These are phyloP conservation scores for Hanseniaspora gamundiae DNA, from an alignment of 1,139 yeast species.

Conservation along the genomic window DNA sequence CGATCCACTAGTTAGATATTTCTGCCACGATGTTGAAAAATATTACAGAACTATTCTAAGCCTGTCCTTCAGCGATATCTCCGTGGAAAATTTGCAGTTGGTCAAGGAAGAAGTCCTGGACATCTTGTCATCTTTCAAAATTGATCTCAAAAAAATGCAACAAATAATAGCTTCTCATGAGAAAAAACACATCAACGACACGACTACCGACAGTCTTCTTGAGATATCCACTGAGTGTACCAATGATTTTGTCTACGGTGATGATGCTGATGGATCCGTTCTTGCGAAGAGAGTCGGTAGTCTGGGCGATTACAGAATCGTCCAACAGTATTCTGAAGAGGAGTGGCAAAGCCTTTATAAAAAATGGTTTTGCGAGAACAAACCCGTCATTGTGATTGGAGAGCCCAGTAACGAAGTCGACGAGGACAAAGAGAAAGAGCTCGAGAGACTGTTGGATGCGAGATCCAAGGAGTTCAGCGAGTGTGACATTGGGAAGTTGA, in stretches of 20 bases:
- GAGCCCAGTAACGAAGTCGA: constrained; percentile 41
- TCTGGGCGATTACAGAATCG: constrained; percentile 41
- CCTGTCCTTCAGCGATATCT: constrained; percentile 54
- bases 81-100: constrained; percentile 39
- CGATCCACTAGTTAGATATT: constrained; percentile 59
- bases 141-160: constrained; percentile 34
- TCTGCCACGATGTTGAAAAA: constrained; percentile 49
- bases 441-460: constrained; percentile 32
- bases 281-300: constrained; percentile 39
- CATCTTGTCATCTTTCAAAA: constrained; percentile 37
- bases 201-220: constrained; percentile 33
- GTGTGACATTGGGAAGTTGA: constrained; percentile 44
- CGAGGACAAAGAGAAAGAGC: constrained; percentile 38
- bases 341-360: constrained; percentile 50
- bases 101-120: constrained; percentile 37
- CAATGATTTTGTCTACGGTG: constrained; percentile 59
- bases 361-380: constrained; percentile 41
- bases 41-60: constrained; percentile 41
- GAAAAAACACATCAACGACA: constrained; percentile 29
- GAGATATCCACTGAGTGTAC: constrained; percentile 37
- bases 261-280: constrained; percentile 37
- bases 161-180: constrained; percentile 48
- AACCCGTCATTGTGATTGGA: constrained; percentile 48
- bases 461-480: constrained; percentile 43
- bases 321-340: constrained; percentile 44